Percentiles rank a stretch among this genome's conserved stretches.
These are phyloP conservation scores for Blepharisma japonicum DNA, from an alignment of 73 alveolate genomes.

Conservation along the genomic window DNA sequence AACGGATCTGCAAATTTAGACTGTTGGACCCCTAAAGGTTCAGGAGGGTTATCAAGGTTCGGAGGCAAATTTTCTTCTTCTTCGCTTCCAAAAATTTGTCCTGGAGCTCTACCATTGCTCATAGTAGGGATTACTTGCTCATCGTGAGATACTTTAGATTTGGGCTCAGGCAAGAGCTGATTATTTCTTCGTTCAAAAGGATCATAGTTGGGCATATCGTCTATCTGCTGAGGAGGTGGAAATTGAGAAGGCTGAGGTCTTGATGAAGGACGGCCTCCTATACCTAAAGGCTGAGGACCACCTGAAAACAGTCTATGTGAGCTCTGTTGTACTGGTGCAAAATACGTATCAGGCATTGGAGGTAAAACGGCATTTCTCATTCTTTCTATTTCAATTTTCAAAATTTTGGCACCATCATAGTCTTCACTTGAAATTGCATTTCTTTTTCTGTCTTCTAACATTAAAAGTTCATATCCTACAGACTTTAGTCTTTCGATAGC, in stretches of 20 bases:
- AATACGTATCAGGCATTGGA: constrained; percentile 7
- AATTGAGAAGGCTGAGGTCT: neutral
- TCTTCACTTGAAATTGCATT: constrained; percentile 92
- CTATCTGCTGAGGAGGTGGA: neutral
- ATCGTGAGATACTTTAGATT: constrained; percentile 50
- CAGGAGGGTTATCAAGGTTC: constrained; percentile 30
- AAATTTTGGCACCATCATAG: constrained; percentile 89
- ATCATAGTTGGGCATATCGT: neutral
- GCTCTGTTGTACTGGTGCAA: neutral
- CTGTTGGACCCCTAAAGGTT: constrained; percentile 64
- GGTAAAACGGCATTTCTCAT: constrained; percentile 83
- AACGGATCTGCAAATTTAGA: constrained; percentile 84
- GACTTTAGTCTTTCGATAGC: constrained; percentile 82
- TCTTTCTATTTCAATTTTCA: constrained; percentile 95
- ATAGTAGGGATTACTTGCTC: constrained; percentile 76
- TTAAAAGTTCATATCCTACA: constrained; percentile 65
- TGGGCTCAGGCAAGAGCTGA: neutral
- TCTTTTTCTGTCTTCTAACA: constrained; percentile 88
- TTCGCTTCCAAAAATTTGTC: constrained; percentile 61
- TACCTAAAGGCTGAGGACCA: constrained; percentile 1
- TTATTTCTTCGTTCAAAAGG: neutral
- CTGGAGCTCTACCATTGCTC: constrained; percentile 44
- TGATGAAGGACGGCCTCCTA: neutral
- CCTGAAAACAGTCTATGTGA: neutral
- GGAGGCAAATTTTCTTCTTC: constrained; percentile 64